phyloP scores from a whole-genome alignment of 2,329 filamentous ascomycete genomes.

The Colletotrichum sp. region DNA sequence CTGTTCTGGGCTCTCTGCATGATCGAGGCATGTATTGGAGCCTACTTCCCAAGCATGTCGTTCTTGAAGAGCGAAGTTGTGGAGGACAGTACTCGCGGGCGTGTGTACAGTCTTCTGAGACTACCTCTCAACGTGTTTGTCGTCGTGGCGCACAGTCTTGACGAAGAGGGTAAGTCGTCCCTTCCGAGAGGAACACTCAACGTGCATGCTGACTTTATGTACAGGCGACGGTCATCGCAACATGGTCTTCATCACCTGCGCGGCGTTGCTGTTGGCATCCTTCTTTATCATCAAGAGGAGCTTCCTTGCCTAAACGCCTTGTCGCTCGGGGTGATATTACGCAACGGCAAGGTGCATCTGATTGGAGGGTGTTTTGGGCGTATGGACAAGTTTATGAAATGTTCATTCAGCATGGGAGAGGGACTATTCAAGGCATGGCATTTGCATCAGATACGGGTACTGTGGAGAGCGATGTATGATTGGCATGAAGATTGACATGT shows the following conservation, averaged over 20 bases:
- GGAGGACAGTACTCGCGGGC: slow-evolving; percentile 57
- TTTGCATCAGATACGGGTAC: background rate
- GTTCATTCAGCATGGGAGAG: background rate
- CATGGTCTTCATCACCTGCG: slow-evolving; percentile 29
- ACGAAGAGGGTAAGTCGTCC: slow-evolving; percentile 41
- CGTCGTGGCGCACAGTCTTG: slow-evolving; percentile 49
- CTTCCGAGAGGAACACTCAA: background rate
- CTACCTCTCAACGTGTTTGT: slow-evolving; percentile 62
- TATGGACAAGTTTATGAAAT: background rate
- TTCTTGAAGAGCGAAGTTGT: slow-evolving; percentile 58
- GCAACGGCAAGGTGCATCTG: background rate
- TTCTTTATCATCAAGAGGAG: slow-evolving; percentile 24
- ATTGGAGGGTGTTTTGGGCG: background rate
- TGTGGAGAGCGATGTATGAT: background rate
- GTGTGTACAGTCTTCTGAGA: slow-evolving; percentile 61
- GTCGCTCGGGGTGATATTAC: background rate
- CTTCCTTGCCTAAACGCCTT: background rate
- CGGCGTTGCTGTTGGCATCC: slow-evolving; percentile 18
- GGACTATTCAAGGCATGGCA: background rate
- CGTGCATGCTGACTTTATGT: background rate
- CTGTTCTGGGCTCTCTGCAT: slow-evolving; percentile 63
- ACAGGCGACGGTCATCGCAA: slow-evolving; percentile 33
- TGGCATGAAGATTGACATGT: background rate
- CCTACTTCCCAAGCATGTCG: slow-evolving; percentile 62
- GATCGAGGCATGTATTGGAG: slow-evolving; percentile 61